Conservation (phyloP, 306 rosid genomes). For the Neltuma alba region DNA sequence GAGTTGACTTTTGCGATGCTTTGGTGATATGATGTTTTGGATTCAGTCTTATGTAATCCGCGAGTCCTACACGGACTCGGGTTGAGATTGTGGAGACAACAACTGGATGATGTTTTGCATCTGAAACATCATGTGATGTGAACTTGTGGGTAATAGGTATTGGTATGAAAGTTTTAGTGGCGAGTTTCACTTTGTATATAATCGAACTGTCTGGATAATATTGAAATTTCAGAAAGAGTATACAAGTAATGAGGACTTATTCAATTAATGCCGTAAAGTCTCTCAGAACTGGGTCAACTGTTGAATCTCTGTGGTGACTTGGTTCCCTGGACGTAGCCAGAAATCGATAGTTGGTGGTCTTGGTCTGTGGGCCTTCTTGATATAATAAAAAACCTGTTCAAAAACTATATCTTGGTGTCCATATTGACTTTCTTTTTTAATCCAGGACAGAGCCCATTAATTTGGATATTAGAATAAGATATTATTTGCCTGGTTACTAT, state of each 20-base stretch:
- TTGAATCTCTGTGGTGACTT: neutral
- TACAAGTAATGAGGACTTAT: neutral
- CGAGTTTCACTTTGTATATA: neutral
- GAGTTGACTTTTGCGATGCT: conserved; percentile 47
- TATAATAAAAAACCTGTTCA: neutral
- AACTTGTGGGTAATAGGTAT: neutral
- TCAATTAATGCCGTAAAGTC: neutral
- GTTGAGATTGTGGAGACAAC: conserved; percentile 53
- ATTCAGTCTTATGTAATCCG: conserved; percentile 45
- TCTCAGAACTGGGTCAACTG: neutral
- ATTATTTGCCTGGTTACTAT: conserved; percentile 15
- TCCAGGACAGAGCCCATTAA: neutral
- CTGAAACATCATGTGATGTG: conserved; percentile 46
- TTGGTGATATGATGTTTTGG: conserved; percentile 41
- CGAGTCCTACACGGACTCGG: conserved; percentile 55
- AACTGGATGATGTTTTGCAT: conserved; percentile 47
- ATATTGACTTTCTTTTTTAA: neutral
- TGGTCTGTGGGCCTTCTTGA: conserved; percentile 29
- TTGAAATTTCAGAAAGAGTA: neutral
- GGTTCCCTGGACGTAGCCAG: neutral
- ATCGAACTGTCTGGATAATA: neutral
- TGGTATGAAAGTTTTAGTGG: neutral
- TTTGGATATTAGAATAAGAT: neutral
- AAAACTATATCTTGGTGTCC: neutral
- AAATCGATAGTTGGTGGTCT: conserved; percentile 8